These are phyloP conservation scores for Opeltia flavorubescens DNA, from an alignment of 495 filamentous ascomycete species.

Conservation along the genomic window DNA sequence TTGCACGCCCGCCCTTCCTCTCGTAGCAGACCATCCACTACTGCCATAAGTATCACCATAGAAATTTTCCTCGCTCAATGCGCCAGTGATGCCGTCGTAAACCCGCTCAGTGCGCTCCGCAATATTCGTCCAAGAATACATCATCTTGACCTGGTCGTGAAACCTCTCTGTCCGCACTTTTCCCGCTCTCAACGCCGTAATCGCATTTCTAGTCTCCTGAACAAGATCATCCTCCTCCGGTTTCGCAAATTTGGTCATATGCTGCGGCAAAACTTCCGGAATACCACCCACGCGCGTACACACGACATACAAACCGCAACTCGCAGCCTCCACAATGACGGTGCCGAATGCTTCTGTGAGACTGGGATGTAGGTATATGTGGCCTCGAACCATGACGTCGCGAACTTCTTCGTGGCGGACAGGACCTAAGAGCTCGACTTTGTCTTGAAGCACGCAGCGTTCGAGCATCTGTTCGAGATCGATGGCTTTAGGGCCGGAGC, in stretches of 20 bases:
- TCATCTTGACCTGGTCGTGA: constrained; percentile 89
- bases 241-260: constrained; percentile 90
- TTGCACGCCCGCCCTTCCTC: constrained; percentile 58
- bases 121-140: constrained; percentile 97
- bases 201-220: constrained; percentile 65
- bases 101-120: constrained; percentile 85
- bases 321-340: constrained; percentile 91
- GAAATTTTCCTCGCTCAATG: constrained; percentile 71
- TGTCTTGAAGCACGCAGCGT: constrained; percentile 85
- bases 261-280: constrained; percentile 80
- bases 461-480: constrained; percentile 97
- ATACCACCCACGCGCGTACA: constrained; percentile 94
- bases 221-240: constrained; percentile 90
- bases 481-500: constrained; percentile 89
- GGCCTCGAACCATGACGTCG: constrained; percentile 95
- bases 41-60: constrained; percentile 56
- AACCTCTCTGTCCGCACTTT: constrained; percentile 84
- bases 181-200: constrained; percentile 63
- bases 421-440: constrained; percentile 80
- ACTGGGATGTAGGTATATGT: constrained; percentile 91
- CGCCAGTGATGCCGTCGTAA: constrained; percentile 79
- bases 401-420: constrained; percentile 92
- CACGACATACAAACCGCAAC: constrained; percentile 89
- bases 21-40: constrained; percentile 49
- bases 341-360: constrained; percentile 96